A percentile compares a stretch with the other conserved stretches of the same genome.
phyloP scores from a whole-genome alignment of 495 filamentous ascomycete genomes.

The Neurospora sublineolata region DNA sequence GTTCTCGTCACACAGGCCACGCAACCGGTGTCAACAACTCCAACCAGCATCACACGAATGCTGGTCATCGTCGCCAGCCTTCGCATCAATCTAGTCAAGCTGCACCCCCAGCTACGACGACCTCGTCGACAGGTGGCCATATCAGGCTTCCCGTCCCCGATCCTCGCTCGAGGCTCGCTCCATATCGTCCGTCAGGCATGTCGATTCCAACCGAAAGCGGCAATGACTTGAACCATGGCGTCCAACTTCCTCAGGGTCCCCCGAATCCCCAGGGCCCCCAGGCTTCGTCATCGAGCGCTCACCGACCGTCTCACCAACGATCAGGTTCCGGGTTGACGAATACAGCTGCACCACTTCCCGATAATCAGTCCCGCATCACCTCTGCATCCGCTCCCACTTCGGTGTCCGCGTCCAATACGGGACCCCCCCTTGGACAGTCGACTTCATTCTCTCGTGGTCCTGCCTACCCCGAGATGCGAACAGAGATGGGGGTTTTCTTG shows the following conservation, averaged over 20 bases:
- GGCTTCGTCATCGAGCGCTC: not conserved
- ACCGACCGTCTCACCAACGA: not conserved
- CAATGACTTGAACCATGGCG: not conserved
- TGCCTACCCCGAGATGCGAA: not conserved
- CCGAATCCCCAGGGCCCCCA: not conserved
- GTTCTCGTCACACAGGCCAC: not conserved
- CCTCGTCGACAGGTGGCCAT: not conserved
- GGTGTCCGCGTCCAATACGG: not conserved
- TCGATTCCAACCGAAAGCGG: not conserved
- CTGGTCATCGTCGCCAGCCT: not conserved
- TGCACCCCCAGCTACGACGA: not conserved
- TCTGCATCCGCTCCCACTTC: not conserved
- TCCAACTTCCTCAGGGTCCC: not conserved
- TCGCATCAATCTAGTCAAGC: not conserved
- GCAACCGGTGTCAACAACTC: not conserved
- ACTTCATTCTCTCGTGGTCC: not conserved
- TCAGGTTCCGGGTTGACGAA: not conserved
- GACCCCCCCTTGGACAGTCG: not conserved
- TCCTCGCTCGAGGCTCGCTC: not conserved
- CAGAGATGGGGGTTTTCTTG: not conserved
- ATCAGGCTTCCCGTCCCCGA: not conserved
- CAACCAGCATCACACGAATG: not conserved
- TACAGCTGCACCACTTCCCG: not conserved
- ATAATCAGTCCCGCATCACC: not conserved
- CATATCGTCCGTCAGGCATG: not conserved